These are phyloP conservation scores for Capronia epimyces DNA, from an alignment of 2,329 filamentous ascomycete genomes.

Conservation along the genomic window DNA sequence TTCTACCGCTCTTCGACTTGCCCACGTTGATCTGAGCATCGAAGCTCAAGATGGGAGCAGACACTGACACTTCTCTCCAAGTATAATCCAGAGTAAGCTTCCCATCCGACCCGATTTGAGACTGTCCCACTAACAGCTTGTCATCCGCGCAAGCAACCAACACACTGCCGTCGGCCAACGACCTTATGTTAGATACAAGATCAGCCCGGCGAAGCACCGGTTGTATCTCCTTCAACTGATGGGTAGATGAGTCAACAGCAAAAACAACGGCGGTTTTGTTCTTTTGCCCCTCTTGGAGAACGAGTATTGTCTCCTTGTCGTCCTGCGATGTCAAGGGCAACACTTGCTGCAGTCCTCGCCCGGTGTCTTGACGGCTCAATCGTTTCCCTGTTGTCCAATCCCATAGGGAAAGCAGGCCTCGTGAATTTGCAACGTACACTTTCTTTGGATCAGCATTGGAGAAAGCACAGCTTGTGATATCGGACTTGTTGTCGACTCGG, in stretches of 20 bases:
- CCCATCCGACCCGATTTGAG: slow-evolving; percentile 34
- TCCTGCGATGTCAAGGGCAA: slow-evolving; percentile 12
- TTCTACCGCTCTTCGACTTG: slow-evolving; percentile 30
- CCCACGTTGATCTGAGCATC: slow-evolving; percentile 40
- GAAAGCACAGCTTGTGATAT: slow-evolving; percentile 49
- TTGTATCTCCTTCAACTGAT: neutral
- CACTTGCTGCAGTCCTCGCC: slow-evolving; percentile 10
- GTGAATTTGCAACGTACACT: slow-evolving; percentile 50
- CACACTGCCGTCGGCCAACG: slow-evolving; percentile 30
- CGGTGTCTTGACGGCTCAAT: slow-evolving; percentile 5
- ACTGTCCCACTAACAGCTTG: slow-evolving; percentile 56
- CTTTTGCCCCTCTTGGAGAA: slow-evolving; percentile 8
- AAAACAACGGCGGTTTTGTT: slow-evolving; percentile 5
- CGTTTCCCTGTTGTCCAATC: slow-evolving; percentile 49
- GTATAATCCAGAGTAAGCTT: slow-evolving; percentile 39
- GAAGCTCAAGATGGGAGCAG: slow-evolving; percentile 61
- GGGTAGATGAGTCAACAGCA: neutral
- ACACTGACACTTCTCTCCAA: slow-evolving; percentile 51
- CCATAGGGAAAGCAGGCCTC: slow-evolving; percentile 52
- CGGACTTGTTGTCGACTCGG: slow-evolving; percentile 46
- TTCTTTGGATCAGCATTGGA: slow-evolving; percentile 48
- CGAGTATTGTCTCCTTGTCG: slow-evolving; percentile 12
- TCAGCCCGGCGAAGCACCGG: slow-evolving; percentile 6
- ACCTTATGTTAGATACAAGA: slow-evolving; percentile 13
- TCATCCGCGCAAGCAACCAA: slow-evolving; percentile 39